Evolutionary conservation across 768 basidiomycete genomes (phyloP).

Genomic region (Termitomyces sp.): DNA sequence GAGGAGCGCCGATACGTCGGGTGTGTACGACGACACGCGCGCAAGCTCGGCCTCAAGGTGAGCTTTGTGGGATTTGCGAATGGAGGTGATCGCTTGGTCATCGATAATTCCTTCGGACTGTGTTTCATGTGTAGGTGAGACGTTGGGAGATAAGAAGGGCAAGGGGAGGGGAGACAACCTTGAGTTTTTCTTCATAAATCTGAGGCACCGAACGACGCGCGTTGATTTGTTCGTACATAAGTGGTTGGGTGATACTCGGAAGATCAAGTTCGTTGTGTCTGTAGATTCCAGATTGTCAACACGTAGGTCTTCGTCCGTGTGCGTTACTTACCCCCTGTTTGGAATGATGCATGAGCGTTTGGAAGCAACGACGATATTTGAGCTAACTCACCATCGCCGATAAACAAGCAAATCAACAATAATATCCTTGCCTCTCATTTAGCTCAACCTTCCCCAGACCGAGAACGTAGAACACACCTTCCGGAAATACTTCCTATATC

Average conservation of each 20-base stretch:
- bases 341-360: neutral
- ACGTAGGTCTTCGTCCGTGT: neutral
- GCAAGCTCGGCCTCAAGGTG: conserved; percentile 61
- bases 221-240: conserved; percentile 89
- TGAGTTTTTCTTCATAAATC: conserved; percentile 75
- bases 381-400: conserved; percentile 58
- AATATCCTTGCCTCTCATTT: conserved; percentile 49
- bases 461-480: conserved; percentile 38
- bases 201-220: conserved; percentile 72
- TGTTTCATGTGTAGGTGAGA: neutral
- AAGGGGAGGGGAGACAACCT: conserved; percentile 33
- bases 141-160: neutral
- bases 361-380: neutral
- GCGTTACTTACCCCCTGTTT: conserved; percentile 34
- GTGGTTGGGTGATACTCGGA: conserved; percentile 80
- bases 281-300: neutral
- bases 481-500: conserved; percentile 81
- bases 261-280: conserved; percentile 90
- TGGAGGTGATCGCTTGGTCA: conserved; percentile 36
- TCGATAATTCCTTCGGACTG: conserved; percentile 52
- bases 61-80: conserved; percentile 56
- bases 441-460: neutral
- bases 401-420: conserved; percentile 89
- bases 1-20: conserved; percentile 53
- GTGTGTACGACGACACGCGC: conserved; percentile 39